Evolutionary conservation across 2,329 filamentous ascomycete species (phyloP), one percentile per base, ranked within the genome.

Genomic region (Beauveria caledonica): DNA sequence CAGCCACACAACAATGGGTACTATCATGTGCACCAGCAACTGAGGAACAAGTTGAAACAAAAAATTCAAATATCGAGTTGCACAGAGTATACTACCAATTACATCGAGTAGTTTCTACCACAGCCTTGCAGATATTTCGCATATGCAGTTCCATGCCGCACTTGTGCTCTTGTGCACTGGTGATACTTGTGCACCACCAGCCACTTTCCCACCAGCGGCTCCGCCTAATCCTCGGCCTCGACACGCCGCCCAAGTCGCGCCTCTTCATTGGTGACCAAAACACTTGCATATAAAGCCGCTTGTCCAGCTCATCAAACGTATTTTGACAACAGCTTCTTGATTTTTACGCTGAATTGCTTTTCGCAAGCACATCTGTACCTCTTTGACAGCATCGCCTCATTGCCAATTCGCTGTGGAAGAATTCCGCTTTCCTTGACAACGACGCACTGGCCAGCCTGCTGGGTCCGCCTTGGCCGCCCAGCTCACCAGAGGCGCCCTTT

Each of bases 401-500:
- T 44, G n/a, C 23, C 15, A n/a, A 23, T n/a, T 50, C 11, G 21
- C 21, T 19, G 25, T 21, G 17, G 29, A 52, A 40, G 6, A 29
- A 36, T 15, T 27, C 21, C 44, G 29, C 42, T 17, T 13, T 27
- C 33, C 42, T 49, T 33, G 46, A 55, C 36, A 57, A 51, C 52
- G 46, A 58, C 39, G 40, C 21, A n/a, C 51, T 40, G 50, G 50
- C 58, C 25, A 29, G n/a, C 51, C 50, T 21, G 25, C 50, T 36
- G 36, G 59, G 29, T 56, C 51, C 51, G 27, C 59, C 59, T 45
- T 56, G 52, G 56, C 33, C 36, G 33, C 51, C 39, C 25, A 53
- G 46, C 49, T 60, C 52, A 51, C 63, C 61, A 66, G 65, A 66
- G 61, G 68, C 67, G 65, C 64, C 58, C 66, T 69, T 68, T 68